Conservation (phyloP, 176 grass and related monocot species). For the Aechmea fasciata region DNA sequence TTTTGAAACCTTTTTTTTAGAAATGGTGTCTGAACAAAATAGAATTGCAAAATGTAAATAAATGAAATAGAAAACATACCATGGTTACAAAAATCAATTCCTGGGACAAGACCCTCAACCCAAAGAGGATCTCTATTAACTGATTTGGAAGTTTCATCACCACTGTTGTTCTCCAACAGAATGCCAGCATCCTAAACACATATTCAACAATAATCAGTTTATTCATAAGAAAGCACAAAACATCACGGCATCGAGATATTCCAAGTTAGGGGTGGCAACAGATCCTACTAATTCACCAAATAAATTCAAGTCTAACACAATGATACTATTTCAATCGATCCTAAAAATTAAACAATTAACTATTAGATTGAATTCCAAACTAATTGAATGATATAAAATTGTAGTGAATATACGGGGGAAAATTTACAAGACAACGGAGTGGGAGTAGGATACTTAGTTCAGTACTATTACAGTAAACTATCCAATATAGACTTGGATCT, state of each 20-base stretch:
- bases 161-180: slow-evolving; percentile 24
- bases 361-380: too few relatives aligned
- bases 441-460: not conserved
- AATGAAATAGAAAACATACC: slow-evolving; percentile 30
- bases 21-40: not conserved
- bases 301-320: not conserved
- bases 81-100: slow-evolving; percentile 97
- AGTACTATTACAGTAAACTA: not conserved
- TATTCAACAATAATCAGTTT: not conserved
- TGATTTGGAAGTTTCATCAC: slow-evolving; percentile 29
- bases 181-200: slow-evolving; percentile 35
- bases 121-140: slow-evolving; percentile 47
- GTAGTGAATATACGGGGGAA: too few relatives aligned
- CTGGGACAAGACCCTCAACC: slow-evolving; percentile 86
- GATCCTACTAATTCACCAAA: not conserved
- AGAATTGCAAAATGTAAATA: not conserved
- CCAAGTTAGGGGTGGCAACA: not conserved
- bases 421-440: too few relatives aligned
- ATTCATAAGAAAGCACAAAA: slow-evolving; percentile 6
- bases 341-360: too few relatives aligned
- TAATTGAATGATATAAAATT: too few relatives aligned
- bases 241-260: not conserved
- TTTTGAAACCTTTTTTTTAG: not conserved
- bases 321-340: too few relatives aligned
- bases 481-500: not conserved